Percentiles rank a stretch among this genome's conserved stretches.
Conservation (phyloP, 108 stramenopile species). For the Discostella stelligeroides region DNA sequence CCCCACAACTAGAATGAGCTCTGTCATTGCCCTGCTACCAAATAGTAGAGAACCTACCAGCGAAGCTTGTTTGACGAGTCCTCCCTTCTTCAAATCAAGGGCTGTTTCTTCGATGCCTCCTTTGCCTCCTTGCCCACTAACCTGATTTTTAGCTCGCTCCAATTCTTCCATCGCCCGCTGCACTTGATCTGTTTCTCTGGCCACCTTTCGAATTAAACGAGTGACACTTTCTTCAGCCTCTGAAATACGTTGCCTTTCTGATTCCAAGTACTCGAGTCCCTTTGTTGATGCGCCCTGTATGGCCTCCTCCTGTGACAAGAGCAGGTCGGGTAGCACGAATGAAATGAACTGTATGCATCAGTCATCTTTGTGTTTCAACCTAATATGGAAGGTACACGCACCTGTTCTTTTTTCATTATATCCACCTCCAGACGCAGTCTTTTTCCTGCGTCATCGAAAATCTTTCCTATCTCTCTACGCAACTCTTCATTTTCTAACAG, state of each 20-base stretch:
- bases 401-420: conserved; percentile 42
- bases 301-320: conserved; percentile 20
- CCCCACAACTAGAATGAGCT: conserved; percentile 34
- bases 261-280: conserved; percentile 32
- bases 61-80: conserved; percentile 43
- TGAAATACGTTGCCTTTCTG: conserved; percentile 36
- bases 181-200: conserved; percentile 35
- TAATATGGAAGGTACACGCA: conserved; percentile 15
- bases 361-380: too few species aligned
- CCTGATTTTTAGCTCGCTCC: conserved; percentile 38
- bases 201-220: conserved; percentile 42
- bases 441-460: conserved; percentile 44
- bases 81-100: conserved; percentile 43
- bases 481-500: conserved; percentile 34
- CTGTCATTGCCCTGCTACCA: conserved; percentile 47
- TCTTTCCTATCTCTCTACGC: conserved; percentile 37
- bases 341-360: not conserved
- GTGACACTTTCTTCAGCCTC: conserved; percentile 46
- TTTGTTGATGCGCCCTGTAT: conserved; percentile 31
- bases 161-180: conserved; percentile 49
- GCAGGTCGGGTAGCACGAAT: not conserved
- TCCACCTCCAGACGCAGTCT: conserved; percentile 32
- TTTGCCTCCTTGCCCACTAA: conserved; percentile 16
- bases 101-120: conserved; percentile 34
- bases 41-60: conserved; percentile 38